These are phyloP conservation scores for Fallopia convolvulus DNA, from an alignment of 148 eudicot genomes.

Conservation along the genomic window DNA sequence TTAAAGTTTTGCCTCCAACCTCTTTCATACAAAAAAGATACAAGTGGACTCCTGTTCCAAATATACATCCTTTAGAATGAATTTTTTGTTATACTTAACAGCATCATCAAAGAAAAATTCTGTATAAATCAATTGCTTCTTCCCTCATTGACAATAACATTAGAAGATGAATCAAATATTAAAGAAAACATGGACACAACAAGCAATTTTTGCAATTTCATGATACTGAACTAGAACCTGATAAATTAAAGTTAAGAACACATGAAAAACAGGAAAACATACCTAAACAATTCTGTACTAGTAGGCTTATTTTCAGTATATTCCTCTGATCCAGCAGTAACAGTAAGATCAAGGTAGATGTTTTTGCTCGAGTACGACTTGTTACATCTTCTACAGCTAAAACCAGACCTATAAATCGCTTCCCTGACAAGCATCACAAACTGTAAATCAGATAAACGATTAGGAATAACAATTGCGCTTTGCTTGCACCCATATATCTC, in stretches of 20 bases:
- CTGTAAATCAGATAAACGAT: slow-evolving; percentile 12
- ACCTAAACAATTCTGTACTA: slow-evolving; percentile 84
- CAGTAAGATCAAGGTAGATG: slow-evolving; percentile 84
- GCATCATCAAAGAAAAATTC: background rate
- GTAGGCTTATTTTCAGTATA: slow-evolving; percentile 62
- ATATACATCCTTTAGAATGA: background rate
- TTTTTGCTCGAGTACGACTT: slow-evolving; percentile 90
- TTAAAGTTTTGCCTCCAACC: slow-evolving; percentile 98
- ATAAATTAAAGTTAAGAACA: background rate
- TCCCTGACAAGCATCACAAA: slow-evolving; percentile 43
- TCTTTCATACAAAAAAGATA: slow-evolving; percentile 89
- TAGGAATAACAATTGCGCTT: background rate
- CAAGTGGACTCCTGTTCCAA: slow-evolving; percentile 74
- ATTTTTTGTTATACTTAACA: background rate
- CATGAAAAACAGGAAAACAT: slow-evolving; percentile 4
- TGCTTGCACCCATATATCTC: background rate
- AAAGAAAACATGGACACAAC: too few relatives aligned
- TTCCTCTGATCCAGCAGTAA: slow-evolving; percentile 71
- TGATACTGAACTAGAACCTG: too few relatives aligned
- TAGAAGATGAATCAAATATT: too few relatives aligned
- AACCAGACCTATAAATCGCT: slow-evolving; percentile 88
- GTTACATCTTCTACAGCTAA: slow-evolving; percentile 67
- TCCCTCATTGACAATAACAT: too few relatives aligned
- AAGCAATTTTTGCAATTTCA: too few relatives aligned
- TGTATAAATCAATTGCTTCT: background rate